These are phyloP conservation scores for Paramecium sonneborni DNA, from an alignment of 73 alveolate genomes.

Conservation along the genomic window DNA sequence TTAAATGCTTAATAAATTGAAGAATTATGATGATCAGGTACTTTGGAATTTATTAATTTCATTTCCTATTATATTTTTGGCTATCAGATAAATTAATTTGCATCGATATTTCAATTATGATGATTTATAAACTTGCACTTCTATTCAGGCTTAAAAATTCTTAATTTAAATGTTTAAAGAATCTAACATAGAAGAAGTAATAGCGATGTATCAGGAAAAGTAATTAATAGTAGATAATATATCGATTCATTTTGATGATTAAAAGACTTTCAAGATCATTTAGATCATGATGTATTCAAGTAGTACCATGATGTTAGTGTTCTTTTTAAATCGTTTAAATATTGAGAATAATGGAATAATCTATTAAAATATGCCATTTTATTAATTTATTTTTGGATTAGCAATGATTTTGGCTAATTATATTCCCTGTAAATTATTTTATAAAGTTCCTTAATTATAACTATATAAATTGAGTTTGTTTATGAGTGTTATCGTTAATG, in stretches of 20 bases:
- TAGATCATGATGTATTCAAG: not conserved
- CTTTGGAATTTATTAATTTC: slow-evolving; percentile 45
- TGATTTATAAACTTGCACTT: not conserved
- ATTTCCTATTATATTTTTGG: not conserved
- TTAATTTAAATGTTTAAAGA: slow-evolving; percentile 23
- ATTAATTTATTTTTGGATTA: not conserved
- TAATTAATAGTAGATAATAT: not conserved
- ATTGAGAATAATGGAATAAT: not conserved
- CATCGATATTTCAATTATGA: slow-evolving; percentile 45
- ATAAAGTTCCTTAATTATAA: not conserved
- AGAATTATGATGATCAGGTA: slow-evolving; percentile 36
- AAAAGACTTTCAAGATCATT: not conserved
- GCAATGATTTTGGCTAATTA: not conserved
- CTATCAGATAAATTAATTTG: slow-evolving; percentile 36
- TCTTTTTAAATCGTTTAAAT: not conserved
- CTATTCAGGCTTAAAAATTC: not conserved
- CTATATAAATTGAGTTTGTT: not conserved
- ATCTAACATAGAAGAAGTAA: not conserved
- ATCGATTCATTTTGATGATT: not conserved
- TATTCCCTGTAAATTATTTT: not conserved
- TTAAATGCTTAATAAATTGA: slow-evolving; percentile 20
- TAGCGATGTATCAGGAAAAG: slow-evolving; percentile 20
- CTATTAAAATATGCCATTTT: slow-evolving; percentile 3
- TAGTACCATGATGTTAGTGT: not conserved
- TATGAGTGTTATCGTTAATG: not conserved